A percentile compares a stretch with the other conserved stretches of the same genome.
Conservation (phyloP, 257 asterid genomes). For the Solanum sitiens region DNA sequence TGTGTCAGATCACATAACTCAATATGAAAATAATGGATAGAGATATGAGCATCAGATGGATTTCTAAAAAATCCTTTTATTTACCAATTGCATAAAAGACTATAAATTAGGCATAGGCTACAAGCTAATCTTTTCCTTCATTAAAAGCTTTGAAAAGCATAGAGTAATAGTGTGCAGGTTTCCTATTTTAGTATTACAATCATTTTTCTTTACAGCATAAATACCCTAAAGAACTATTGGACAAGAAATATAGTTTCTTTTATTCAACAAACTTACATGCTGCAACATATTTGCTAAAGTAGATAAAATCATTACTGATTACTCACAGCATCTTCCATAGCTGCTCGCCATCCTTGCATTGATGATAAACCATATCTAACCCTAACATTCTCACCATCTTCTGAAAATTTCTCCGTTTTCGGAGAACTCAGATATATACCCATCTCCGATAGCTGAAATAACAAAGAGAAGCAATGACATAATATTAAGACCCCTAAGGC, state of each 20-base stretch:
- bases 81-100: neutral
- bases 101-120: neutral
- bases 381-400: conserved; percentile 63
- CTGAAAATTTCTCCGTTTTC: conserved; percentile 79
- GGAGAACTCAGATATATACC: conserved; percentile 91
- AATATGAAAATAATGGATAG: neutral
- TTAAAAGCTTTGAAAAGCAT: neutral
- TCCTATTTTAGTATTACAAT: neutral
- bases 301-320: neutral
- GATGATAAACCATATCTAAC: conserved; percentile 77
- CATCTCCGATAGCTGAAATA: conserved; percentile 49
- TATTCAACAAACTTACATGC: neutral
- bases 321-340: conserved; percentile 98
- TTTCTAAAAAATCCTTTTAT: neutral
- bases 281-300: neutral
- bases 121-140: neutral
- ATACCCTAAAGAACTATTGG: neutral
- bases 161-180: neutral
- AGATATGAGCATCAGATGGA: neutral
- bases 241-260: neutral
- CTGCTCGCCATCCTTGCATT: conserved; percentile 99
- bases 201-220: neutral
- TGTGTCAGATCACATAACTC: neutral
- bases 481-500: neutral
- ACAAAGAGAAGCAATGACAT: neutral